Evolutionary conservation across 164 flowering plant species (phyloP).

Genomic region (Aristolochia contorta): DNA sequence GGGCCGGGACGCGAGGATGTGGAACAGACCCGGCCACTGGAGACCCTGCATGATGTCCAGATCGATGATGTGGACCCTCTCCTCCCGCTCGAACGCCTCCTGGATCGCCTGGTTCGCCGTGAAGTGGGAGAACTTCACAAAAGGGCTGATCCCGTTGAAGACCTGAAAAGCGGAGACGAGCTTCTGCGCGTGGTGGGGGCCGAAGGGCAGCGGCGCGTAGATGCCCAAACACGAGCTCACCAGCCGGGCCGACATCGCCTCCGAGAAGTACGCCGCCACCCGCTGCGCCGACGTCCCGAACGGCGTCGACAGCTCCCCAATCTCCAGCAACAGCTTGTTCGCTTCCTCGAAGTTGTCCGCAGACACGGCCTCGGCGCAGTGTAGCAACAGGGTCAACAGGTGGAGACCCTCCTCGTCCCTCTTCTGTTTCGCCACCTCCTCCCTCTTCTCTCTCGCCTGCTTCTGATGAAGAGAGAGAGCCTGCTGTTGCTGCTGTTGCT

Average conservation of each 20-base stretch:
- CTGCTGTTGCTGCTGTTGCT: conserved; percentile 10
- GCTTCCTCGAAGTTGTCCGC: conserved; percentile 77
- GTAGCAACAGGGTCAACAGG: conserved; percentile 74
- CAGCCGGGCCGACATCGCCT: conserved; percentile 86
- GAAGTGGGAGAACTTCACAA: conserved; percentile 95
- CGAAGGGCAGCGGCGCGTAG: conserved; percentile 41
- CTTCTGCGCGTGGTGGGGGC: conserved; percentile 43
- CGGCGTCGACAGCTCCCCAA: conserved; percentile 78
- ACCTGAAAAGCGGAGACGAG: conserved; percentile 85
- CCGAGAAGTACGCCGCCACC: conserved; percentile 96
- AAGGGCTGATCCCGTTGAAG: conserved; percentile 95
- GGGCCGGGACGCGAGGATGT: conserved; percentile 81
- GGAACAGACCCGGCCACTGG: conserved; percentile 97
- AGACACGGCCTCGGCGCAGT: conserved; percentile 90
- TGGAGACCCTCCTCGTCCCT: conserved; percentile 87
- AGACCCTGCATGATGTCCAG: conserved; percentile 97
- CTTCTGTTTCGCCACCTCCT: conserved; percentile 49
- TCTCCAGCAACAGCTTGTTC: conserved; percentile 70
- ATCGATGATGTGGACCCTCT: conserved; percentile 89
- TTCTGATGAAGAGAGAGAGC: not conserved
- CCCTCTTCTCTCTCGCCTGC: conserved; percentile 26
- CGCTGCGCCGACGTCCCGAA: conserved; percentile 93
- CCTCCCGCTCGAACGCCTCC: conserved; percentile 92
- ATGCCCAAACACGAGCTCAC: conserved; percentile 71
- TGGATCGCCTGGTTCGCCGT: conserved; percentile 96